Evolutionary conservation across 208 protist genomes (phyloP).

Genomic region (Hexamita inflata): DNA sequence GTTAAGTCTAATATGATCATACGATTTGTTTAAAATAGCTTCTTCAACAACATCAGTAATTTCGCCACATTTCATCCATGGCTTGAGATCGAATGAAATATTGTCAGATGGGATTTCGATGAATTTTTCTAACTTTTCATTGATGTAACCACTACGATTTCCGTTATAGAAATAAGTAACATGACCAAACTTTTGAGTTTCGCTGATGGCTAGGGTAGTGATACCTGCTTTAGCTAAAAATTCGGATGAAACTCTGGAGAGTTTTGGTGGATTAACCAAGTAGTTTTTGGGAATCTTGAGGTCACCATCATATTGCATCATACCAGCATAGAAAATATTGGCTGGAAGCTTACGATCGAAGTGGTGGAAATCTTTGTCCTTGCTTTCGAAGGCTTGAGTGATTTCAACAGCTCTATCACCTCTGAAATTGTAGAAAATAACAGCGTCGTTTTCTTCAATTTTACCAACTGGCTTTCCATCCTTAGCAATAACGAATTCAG

Average conservation of each 20-base stretch:
- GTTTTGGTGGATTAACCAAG: constrained; percentile 66
- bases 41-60: constrained; percentile 66
- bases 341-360: constrained; percentile 55
- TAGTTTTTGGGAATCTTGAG: constrained; percentile 74
- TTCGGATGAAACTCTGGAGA: constrained; percentile 64
- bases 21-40: constrained; percentile 64
- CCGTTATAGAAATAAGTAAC: constrained; percentile 88
- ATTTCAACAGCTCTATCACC: constrained; percentile 77
- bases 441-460: constrained; percentile 72
- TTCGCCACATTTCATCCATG: constrained; percentile 71
- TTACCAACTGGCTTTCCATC: constrained; percentile 57
- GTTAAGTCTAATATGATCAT: constrained; percentile 72
- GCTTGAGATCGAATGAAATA: constrained; percentile 49
- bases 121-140: constrained; percentile 66
- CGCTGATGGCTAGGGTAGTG: constrained; percentile 68
- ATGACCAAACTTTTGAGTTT: constrained; percentile 82
- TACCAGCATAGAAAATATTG: constrained; percentile 70
- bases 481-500: constrained; percentile 63
- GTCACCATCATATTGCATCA: constrained; percentile 81
- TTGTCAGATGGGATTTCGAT: constrained; percentile 66
- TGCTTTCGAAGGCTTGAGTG: constrained; percentile 65
- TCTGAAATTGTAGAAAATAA: constrained; percentile 77
- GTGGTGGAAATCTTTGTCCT: constrained; percentile 62
- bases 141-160: constrained; percentile 70
- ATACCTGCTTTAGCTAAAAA: constrained; percentile 62